These are phyloP conservation scores for Lycium ferocissimum DNA, from an alignment of 257 asterid genomes.

Conservation along the genomic window DNA sequence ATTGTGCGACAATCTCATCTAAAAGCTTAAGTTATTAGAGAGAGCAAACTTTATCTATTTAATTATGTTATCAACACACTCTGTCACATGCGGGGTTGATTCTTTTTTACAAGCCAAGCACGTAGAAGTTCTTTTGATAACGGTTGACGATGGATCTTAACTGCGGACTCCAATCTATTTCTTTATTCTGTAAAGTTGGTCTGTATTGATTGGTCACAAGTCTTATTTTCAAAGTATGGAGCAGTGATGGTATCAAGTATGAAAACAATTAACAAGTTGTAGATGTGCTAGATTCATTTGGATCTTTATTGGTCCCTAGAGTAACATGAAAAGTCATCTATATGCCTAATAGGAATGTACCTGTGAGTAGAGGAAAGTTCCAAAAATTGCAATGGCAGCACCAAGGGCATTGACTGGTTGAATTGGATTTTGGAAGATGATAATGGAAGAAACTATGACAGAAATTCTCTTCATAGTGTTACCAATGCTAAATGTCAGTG, in stretches of 20 bases:
- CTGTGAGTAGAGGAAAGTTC: constrained; percentile 89
- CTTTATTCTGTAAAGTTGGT: too few relatives aligned
- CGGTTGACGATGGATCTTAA: too few relatives aligned
- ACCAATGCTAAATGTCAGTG: constrained; percentile 85
- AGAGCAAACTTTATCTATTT: too few relatives aligned
- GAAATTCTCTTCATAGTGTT: constrained; percentile 91
- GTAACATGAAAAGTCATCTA: background rate
- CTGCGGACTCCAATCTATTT: too few relatives aligned
- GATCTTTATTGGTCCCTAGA: background rate
- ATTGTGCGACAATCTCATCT: too few relatives aligned
- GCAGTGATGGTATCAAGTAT: background rate
- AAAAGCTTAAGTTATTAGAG: too few relatives aligned
- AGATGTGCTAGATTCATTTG: background rate
- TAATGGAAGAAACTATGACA: constrained; percentile 84
- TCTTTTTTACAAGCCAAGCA: too few relatives aligned
- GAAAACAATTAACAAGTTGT: constrained; percentile 21
- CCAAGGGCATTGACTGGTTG: constrained; percentile 90
- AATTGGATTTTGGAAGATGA: constrained; percentile 85
- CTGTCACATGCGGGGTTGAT: too few relatives aligned
- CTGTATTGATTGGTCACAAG: background rate
- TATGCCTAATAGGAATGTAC: constrained; percentile 32
- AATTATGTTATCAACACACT: too few relatives aligned
- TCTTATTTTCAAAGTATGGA: background rate
- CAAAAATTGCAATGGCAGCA: constrained; percentile 88
- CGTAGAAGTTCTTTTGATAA: too few relatives aligned